phyloP scores from a whole-genome alignment of 805 yeast species.

The Saturnispora zaruensis region DNA sequence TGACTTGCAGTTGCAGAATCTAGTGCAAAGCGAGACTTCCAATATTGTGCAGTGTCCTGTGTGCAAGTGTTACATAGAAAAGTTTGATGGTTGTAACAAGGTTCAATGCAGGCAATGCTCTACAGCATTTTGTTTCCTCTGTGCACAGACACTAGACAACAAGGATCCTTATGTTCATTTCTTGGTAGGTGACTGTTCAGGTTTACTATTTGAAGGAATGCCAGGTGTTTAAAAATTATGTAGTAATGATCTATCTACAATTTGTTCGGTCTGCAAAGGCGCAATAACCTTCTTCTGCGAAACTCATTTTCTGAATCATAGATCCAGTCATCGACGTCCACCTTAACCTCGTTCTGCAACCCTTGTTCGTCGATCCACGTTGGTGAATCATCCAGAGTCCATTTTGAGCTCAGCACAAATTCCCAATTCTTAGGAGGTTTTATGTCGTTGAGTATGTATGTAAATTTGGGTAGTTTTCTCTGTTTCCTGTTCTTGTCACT shows the following conservation, averaged over 20 bases:
- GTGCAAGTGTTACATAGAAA: constrained; percentile 41
- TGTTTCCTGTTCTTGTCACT: constrained; percentile 17
- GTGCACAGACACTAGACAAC: constrained; percentile 35
- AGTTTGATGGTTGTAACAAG: constrained; percentile 57
- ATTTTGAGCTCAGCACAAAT: constrained; percentile 48
- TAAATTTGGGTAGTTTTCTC: constrained; percentile 60
- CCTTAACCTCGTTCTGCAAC: constrained; percentile 25
- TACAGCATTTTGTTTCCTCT: constrained; percentile 44
- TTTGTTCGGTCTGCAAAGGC: not conserved
- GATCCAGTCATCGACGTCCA: constrained; percentile 37
- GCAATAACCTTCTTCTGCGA: constrained; percentile 46
- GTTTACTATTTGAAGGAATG: constrained; percentile 46
- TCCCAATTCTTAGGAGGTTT: constrained; percentile 62
- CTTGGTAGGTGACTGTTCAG: constrained; percentile 37
- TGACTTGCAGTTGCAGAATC: constrained; percentile 37
- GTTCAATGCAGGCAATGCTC: constrained; percentile 47
- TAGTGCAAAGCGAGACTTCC: constrained; percentile 34
- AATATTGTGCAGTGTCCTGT: constrained; percentile 44
- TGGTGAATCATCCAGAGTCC: constrained; percentile 57
- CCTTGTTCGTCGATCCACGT: constrained; percentile 46
- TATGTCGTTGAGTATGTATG: constrained; percentile 43
- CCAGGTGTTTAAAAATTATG: not conserved
- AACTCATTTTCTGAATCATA: constrained; percentile 41
- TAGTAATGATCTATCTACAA: not conserved
- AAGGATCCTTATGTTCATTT: constrained; percentile 47